phyloP scores from a whole-genome alignment of 192 early-diverging fungal genomes.

The Coemansia sp. region DNA sequence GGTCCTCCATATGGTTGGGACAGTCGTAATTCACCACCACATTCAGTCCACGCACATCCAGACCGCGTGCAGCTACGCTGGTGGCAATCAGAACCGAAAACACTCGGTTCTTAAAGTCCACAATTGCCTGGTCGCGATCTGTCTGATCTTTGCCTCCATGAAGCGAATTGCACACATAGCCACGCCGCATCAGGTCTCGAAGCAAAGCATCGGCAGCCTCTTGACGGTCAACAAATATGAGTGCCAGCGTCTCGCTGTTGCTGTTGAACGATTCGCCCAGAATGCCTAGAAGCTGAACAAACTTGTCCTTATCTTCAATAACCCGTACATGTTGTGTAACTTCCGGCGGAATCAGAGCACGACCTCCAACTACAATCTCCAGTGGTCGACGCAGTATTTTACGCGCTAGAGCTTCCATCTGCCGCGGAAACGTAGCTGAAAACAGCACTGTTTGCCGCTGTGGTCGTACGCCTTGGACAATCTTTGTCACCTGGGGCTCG shows the following conservation, averaged over 20 bases:
- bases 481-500: constrained; percentile 96
- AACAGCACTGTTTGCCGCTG: constrained; percentile 86
- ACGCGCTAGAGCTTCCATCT: constrained; percentile 93
- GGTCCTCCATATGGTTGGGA: constrained; percentile 97
- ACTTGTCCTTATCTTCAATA: constrained; percentile 73
- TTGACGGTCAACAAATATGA: constrained; percentile 96
- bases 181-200: constrained; percentile 75
- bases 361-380: constrained; percentile 94
- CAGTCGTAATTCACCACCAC: constrained; percentile 96
- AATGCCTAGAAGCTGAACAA: constrained; percentile 81
- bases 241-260: constrained; percentile 67
- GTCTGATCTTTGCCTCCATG: constrained; percentile 96
- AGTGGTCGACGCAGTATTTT: constrained; percentile 88
- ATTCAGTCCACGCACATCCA: constrained; percentile 92
- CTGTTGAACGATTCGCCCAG: constrained; percentile 76
- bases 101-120: constrained; percentile 90
- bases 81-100: constrained; percentile 93
- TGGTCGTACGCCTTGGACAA: constrained; percentile 88
- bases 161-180: constrained; percentile 85
- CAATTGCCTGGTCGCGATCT: constrained; percentile 87
- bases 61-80: constrained; percentile 89
- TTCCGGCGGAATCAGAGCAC: constrained; percentile 82
- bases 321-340: constrained; percentile 91
- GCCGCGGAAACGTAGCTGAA: constrained; percentile 92
- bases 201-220: constrained; percentile 90